Percentiles rank a stretch among this genome's conserved stretches.
These are phyloP conservation scores for Sphenostylis stenocarpa DNA, from an alignment of 306 rosid genomes.

Conservation along the genomic window DNA sequence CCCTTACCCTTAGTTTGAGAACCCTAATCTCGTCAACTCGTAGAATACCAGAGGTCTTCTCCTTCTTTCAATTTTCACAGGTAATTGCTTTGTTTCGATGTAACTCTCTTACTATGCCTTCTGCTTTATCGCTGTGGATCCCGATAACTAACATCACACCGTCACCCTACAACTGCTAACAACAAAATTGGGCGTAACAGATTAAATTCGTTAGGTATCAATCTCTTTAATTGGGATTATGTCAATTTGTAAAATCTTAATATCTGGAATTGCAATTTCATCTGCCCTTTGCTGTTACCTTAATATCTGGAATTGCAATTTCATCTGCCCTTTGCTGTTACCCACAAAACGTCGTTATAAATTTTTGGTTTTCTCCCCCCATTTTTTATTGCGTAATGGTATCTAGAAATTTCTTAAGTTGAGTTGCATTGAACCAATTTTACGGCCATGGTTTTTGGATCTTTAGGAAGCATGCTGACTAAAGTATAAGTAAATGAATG, in stretches of 20 bases:
- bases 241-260: background rate
- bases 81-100: slow-evolving; percentile 23
- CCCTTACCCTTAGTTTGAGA: slow-evolving; percentile 15
- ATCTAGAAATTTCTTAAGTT: background rate
- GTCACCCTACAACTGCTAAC: background rate
- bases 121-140: slow-evolving; percentile 3
- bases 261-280: slow-evolving; percentile 27
- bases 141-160: background rate
- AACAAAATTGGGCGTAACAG: background rate
- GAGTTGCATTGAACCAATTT: background rate
- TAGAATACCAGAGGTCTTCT: background rate
- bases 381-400: background rate
- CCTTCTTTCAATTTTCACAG: slow-evolving; percentile 27
- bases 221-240: background rate
- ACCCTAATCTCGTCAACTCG: slow-evolving; percentile 45
- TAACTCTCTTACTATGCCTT: background rate
- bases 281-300: background rate
- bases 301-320: slow-evolving; percentile 20
- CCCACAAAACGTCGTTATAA: background rate
- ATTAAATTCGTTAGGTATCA: background rate
- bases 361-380: background rate
- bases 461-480: background rate
- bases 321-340: slow-evolving; percentile 3
- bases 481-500: background rate
- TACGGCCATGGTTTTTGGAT: background rate